A percentile compares a stretch with the other conserved stretches of the same genome.
Evolutionary conservation across 257 asterid species (phyloP).

Genomic region (Leonotis leonurus): DNA sequence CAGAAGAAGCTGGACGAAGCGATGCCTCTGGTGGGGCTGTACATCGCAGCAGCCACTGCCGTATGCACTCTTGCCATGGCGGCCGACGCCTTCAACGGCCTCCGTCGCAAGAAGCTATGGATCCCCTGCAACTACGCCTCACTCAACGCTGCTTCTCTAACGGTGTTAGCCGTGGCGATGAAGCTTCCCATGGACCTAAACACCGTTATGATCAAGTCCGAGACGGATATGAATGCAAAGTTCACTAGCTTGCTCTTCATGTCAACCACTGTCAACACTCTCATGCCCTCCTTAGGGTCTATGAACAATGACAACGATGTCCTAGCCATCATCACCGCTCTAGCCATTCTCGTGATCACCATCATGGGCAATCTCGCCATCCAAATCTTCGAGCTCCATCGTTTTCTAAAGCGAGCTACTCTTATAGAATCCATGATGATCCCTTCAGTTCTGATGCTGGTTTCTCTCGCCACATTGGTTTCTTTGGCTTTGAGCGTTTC

Average conservation of each 20-base stretch:
- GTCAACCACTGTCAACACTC: not conserved
- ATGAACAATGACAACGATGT: slow-evolving; percentile 10
- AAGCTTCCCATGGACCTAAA: slow-evolving; percentile 32
- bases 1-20: no score
- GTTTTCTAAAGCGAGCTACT: no score
- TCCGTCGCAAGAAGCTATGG: slow-evolving; percentile 25
- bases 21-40: slow-evolving; percentile 18
- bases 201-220: not conserved
- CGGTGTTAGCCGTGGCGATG: slow-evolving; percentile 22
- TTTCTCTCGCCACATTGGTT: slow-evolving; percentile 1
- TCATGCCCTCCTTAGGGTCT: slow-evolving; percentile 20
- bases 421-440: no score
- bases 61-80: slow-evolving; percentile 26
- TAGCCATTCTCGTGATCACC: slow-evolving; percentile 8
- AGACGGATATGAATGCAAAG: not conserved
- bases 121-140: slow-evolving; percentile 27
- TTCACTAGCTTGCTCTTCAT: slow-evolving; percentile 5
- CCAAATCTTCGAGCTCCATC: slow-evolving; percentile 7
- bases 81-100: slow-evolving; percentile 24
- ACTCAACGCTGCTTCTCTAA: slow-evolving; percentile 28
- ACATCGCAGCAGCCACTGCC: slow-evolving; percentile 16
- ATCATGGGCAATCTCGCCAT: slow-evolving; percentile 5
- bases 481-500: slow-evolving; percentile 11
- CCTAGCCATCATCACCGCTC: not conserved
- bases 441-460: no score